phyloP scores from a whole-genome alignment of 2,329 filamentous ascomycete species.

The Trichoderma koningiopsis region DNA sequence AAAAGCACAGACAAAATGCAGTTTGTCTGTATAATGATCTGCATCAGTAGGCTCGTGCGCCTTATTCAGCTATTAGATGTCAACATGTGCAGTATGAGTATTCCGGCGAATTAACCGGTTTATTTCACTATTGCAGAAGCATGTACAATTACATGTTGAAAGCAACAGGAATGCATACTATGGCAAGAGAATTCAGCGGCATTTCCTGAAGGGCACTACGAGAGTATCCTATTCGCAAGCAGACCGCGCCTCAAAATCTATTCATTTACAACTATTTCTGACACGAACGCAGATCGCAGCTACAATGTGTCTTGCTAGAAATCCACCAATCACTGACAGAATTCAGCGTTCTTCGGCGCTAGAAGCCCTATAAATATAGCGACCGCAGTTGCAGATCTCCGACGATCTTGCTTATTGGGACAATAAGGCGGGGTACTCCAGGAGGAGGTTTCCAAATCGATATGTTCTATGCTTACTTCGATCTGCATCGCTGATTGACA shows the following conservation, averaged over 20 bases:
- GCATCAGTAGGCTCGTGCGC: background rate
- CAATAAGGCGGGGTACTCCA: background rate
- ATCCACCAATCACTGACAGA: background rate
- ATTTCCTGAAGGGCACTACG: background rate
- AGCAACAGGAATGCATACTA: background rate
- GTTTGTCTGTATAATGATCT: background rate
- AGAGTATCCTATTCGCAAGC: background rate
- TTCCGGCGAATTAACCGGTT: background rate
- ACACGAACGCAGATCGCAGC: background rate
- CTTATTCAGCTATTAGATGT: background rate
- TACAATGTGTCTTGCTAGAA: background rate
- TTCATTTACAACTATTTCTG: background rate
- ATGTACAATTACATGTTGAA: background rate
- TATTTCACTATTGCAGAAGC: background rate
- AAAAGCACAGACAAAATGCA: background rate
- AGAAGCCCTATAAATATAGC: conserved; percentile 9
- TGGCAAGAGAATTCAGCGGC: background rate
- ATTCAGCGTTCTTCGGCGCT: background rate
- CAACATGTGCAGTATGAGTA: background rate
- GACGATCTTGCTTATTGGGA: conserved; percentile 6
- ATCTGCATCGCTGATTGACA: background rate
- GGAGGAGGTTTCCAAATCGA: background rate
- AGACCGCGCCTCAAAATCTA: background rate
- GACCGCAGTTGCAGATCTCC: background rate
- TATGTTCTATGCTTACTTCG: conserved; percentile 1